Conservation (phyloP, 2,329 filamentous ascomycete species). For the Aspergillus calidoustus region DNA sequence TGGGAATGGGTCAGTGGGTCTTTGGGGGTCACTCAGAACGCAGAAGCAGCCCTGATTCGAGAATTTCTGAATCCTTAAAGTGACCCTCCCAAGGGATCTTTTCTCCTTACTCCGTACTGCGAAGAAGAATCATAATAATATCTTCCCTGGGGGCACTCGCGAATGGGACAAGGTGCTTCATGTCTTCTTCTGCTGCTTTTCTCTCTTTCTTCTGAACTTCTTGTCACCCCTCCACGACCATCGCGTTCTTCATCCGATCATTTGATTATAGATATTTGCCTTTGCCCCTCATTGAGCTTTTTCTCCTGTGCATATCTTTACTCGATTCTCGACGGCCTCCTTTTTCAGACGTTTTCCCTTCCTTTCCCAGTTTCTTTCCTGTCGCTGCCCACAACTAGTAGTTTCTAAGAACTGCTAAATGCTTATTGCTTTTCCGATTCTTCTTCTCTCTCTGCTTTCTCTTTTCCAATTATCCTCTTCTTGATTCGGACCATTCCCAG, state of each 20-base stretch:
- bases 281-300: conserved; percentile 3
- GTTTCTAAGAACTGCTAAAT: neutral
- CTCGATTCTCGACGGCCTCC: conserved; percentile 4
- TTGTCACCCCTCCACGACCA: neutral
- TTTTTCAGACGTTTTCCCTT: conserved; percentile 4
- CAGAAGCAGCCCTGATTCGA: conserved; percentile 15
- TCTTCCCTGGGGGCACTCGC: neutral
- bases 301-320: conserved; percentile 11
- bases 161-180: neutral
- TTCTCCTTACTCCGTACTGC: neutral
- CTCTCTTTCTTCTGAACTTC: neutral
- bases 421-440: conserved; percentile 5
- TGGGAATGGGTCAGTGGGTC: conserved; percentile 19
- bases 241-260: neutral
- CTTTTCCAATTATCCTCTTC: conserved; percentile 7
- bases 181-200: conserved; percentile 4
- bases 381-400: neutral
- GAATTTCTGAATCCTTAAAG: conserved; percentile 6
- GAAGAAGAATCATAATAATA: conserved; percentile 4
- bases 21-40: conserved; percentile 12
- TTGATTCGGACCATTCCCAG: neutral
- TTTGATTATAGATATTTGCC: neutral
- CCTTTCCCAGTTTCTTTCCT: conserved; percentile 1
- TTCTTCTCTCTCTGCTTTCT: conserved; percentile 8
- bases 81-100: conserved; percentile 4